phyloP scores from a whole-genome alignment of 2,329 filamentous ascomycete species.

The Gremmenia infestans region DNA sequence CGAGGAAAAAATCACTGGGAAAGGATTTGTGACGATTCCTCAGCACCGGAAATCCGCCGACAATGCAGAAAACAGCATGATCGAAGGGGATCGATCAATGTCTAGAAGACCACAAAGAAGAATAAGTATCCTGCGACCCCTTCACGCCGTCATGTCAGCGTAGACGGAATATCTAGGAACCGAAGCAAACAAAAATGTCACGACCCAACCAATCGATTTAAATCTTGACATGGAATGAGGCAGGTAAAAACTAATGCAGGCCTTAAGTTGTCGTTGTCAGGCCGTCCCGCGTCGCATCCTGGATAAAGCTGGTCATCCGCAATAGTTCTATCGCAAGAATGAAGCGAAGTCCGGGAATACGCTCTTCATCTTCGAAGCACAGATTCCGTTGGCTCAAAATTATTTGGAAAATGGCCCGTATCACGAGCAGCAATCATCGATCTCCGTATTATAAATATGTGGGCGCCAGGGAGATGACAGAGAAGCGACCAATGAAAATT shows the following conservation, averaged over 20 bases:
- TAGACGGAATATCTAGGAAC: not conserved
- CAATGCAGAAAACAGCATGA: not conserved
- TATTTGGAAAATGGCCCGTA: too few species aligned
- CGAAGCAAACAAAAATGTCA: not conserved
- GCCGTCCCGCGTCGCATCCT: too few species aligned
- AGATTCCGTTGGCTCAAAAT: too few species aligned
- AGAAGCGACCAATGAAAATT: not conserved
- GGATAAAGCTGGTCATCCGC: too few species aligned
- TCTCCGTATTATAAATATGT: not conserved
- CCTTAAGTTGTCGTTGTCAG: too few species aligned
- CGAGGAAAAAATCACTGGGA: not conserved
- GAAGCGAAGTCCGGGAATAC: too few species aligned
- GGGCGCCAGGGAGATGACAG: not conserved
- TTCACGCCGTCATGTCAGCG: not conserved
- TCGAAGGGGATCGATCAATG: not conserved
- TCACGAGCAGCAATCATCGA: too few species aligned
- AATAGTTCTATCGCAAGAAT: too few species aligned
- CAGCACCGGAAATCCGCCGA: not conserved
- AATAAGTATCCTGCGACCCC: not conserved
- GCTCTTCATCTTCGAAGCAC: not conserved
- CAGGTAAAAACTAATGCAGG: not conserved
- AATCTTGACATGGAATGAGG: not conserved
- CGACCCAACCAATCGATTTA: not conserved
- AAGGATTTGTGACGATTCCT: not conserved
- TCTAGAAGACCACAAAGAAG: not conserved